Evolutionary conservation across 1,284 basidiomycete species (phyloP).

Genomic region (Ustilago xerochloae): DNA sequence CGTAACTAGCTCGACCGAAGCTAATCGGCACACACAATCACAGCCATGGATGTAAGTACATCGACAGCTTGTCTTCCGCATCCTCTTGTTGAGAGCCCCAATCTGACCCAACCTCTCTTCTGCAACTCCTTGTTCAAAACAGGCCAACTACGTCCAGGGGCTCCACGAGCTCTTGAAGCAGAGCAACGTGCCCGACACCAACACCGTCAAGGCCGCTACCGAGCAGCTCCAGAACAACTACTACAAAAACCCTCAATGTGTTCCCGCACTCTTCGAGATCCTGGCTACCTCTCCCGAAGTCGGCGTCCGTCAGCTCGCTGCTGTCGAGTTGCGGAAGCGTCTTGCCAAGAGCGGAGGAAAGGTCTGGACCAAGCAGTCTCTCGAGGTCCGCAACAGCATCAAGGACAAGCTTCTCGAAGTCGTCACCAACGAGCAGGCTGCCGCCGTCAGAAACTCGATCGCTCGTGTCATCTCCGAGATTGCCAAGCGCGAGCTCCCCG

Average conservation of each 20-base stretch:
- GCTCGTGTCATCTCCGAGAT: constrained; percentile 94
- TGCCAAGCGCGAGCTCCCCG: constrained; percentile 86
- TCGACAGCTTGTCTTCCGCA: background rate
- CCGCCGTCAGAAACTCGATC: constrained; percentile 79
- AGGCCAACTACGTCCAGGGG: constrained; percentile 62
- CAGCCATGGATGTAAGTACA: constrained; percentile 35
- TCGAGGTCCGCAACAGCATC: constrained; percentile 81
- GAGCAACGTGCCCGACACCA: constrained; percentile 66
- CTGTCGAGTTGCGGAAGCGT: constrained; percentile 97
- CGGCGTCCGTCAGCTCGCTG: constrained; percentile 90
- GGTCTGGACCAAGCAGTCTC: constrained; percentile 82
- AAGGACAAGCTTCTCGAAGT: constrained; percentile 85
- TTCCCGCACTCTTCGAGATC: constrained; percentile 90
- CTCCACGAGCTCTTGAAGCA: constrained; percentile 65
- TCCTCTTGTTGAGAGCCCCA: background rate
- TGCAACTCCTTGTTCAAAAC: background rate
- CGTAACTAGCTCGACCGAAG: constrained; percentile 12
- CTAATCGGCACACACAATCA: background rate
- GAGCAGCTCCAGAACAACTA: constrained; percentile 74
- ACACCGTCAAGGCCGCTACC: constrained; percentile 73
- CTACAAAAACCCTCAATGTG: constrained; percentile 90
- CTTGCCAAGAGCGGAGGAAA: constrained; percentile 82
- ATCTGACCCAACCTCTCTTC: background rate
- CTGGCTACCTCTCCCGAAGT: constrained; percentile 83
- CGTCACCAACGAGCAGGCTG: constrained; percentile 80